A percentile compares a stretch with the other conserved stretches of the same genome.
Evolutionary conservation across 176 grass and related monocot genomes (phyloP).

Genomic region (Zizania latifolia): DNA sequence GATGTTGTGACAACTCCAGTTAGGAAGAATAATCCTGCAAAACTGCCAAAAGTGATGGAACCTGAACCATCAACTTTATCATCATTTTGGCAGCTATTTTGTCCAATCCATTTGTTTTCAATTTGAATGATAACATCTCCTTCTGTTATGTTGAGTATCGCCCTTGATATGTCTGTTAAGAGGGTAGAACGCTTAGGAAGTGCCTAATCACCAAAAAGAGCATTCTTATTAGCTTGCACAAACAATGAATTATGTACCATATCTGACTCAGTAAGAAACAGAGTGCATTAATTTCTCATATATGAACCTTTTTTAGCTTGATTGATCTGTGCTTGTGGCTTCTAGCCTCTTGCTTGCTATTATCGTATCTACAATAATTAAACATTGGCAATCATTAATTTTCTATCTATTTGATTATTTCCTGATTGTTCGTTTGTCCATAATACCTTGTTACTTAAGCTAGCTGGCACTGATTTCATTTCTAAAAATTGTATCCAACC

Average conservation of each 20-base stretch:
- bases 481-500: neutral
- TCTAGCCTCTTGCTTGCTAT: neutral
- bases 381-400: neutral
- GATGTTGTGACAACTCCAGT: slow-evolving; percentile 14
- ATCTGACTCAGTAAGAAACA: neutral
- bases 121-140: slow-evolving; percentile 34
- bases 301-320: neutral
- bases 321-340: neutral
- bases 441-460: neutral
- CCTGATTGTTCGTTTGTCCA: too few species aligned
- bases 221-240: neutral
- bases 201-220: slow-evolving; percentile 3
- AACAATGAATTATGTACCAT: neutral
- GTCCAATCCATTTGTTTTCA: slow-evolving; percentile 49
- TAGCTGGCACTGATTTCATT: neutral
- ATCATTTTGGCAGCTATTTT: slow-evolving; percentile 26
- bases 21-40: slow-evolving; percentile 37
- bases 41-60: slow-evolving; percentile 34
- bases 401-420: neutral
- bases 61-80: slow-evolving; percentile 18
- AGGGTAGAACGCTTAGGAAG: slow-evolving; percentile 29
- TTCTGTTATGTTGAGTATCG: slow-evolving; percentile 49
- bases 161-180: slow-evolving; percentile 37
- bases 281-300: neutral
- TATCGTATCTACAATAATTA: neutral